A percentile compares a stretch with the other conserved stretches of the same genome.
Conservation (phyloP, 371 early-diverging fungal genomes). For the Mortierella sp. region DNA sequence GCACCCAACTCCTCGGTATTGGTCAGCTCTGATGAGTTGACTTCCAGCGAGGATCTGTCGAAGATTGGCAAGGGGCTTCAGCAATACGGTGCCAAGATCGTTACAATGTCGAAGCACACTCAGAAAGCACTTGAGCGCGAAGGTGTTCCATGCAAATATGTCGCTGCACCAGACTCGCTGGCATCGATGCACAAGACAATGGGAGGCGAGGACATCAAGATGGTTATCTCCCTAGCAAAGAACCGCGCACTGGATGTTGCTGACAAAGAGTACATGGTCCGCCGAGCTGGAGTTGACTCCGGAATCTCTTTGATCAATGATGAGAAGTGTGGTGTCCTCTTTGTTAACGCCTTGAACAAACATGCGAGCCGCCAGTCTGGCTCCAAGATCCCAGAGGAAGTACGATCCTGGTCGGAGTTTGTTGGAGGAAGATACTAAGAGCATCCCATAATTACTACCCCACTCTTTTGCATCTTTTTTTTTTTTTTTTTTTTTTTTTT, state of each 20-base stretch:
- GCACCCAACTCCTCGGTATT: conserved; percentile 73
- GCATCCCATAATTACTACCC: neutral
- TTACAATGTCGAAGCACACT: conserved; percentile 73
- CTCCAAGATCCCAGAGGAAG: conserved; percentile 62
- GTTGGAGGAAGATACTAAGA: conserved; percentile 58
- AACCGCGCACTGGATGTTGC: conserved; percentile 69
- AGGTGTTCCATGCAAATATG: conserved; percentile 54
- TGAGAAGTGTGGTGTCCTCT: conserved; percentile 79
- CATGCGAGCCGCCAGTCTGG: conserved; percentile 33
- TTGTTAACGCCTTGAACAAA: conserved; percentile 79
- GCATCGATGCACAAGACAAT: conserved; percentile 67
- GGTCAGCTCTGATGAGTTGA: conserved; percentile 77
- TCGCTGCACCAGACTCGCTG: conserved; percentile 56
- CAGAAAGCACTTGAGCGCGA: conserved; percentile 55
- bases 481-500: neutral
- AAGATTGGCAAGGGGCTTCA: conserved; percentile 72
- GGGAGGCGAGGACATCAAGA: conserved; percentile 71
- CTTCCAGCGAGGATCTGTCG: conserved; percentile 73
- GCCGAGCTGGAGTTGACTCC: conserved; percentile 90
- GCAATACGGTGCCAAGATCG: conserved; percentile 74
- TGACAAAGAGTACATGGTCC: conserved; percentile 79
- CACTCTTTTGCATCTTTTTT: neutral
- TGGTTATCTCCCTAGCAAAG: conserved; percentile 82
- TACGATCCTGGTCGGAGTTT: conserved; percentile 72
- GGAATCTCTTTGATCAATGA: conserved; percentile 91